phyloP scores from a whole-genome alignment of 495 filamentous ascomycete genomes.

The Penicillium psychrofluorescens region DNA sequence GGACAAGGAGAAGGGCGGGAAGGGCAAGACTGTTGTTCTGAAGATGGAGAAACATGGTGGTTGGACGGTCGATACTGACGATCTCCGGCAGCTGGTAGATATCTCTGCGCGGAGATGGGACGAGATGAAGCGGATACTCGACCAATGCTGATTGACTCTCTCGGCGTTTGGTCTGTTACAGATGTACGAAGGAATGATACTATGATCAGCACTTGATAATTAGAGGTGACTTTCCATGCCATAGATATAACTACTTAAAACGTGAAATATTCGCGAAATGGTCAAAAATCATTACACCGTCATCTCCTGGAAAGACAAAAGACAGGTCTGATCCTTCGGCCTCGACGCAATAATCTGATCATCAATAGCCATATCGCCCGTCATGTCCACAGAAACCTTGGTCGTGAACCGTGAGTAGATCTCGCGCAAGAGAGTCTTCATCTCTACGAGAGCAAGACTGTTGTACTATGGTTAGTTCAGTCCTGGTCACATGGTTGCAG shows the following conservation, averaged over 20 bases:
- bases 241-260: no score
- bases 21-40: constrained; percentile 49
- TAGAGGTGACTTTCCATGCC: no score
- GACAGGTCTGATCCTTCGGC: constrained; percentile 46
- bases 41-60: constrained; percentile 81
- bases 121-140: constrained; percentile 41
- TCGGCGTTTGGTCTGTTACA: neutral
- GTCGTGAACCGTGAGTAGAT: constrained; percentile 53
- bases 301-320: no score
- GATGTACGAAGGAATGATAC: constrained; percentile 25
- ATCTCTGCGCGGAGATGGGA: constrained; percentile 49
- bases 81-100: constrained; percentile 47
- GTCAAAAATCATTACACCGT: no score
- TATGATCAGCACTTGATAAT: no score
- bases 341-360: constrained; percentile 56
- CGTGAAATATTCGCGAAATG: no score
- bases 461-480: neutral
- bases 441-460: constrained; percentile 57
- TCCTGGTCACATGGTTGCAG: no score
- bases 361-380: constrained; percentile 42
- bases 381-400: constrained; percentile 44
- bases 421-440: constrained; percentile 54
- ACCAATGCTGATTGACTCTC: constrained; percentile 21
- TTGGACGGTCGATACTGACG: constrained; percentile 45
- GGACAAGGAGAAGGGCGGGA: constrained; percentile 46